Evolutionary conservation across 768 basidiomycete species (phyloP).

Genomic region (Mycena leptocephala): DNA sequence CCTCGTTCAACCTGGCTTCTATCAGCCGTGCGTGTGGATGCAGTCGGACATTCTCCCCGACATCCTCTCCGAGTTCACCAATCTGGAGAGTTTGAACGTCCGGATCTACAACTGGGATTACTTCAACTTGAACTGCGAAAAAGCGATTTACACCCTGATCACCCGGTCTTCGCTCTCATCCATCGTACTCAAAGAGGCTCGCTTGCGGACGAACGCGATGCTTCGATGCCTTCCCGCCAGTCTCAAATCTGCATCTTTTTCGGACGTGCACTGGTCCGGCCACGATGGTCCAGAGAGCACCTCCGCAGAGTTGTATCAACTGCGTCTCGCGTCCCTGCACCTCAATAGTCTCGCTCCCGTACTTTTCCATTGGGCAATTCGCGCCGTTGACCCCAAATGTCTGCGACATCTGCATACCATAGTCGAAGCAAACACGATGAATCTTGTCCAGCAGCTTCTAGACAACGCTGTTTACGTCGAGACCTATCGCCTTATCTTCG

Average conservation of each 20-base stretch:
- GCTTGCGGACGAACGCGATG: not conserved
- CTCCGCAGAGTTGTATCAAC: not conserved
- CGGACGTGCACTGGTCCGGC: not conserved
- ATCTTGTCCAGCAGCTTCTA: not conserved
- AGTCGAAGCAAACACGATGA: not conserved
- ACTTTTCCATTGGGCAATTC: not conserved
- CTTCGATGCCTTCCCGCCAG: conserved; percentile 20
- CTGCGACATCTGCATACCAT: conserved; percentile 11
- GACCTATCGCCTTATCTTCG: not conserved
- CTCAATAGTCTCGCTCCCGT: not conserved
- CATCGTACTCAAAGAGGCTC: conserved; percentile 10
- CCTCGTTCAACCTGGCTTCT: conserved; percentile 8
- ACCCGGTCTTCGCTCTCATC: conserved; percentile 9
- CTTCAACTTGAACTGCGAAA: conserved; percentile 1
- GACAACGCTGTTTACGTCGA: conserved; percentile 5
- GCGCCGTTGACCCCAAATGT: conserved; percentile 5
- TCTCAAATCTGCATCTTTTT: conserved; percentile 14
- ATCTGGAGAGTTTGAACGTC: not conserved
- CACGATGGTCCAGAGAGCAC: not conserved
- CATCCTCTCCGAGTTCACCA: conserved; percentile 1
- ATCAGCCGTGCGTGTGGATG: conserved; percentile 21
- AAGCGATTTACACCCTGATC: conserved; percentile 20
- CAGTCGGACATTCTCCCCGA: conserved; percentile 13
- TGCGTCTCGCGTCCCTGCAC: conserved; percentile 16
- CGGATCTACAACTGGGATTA: conserved; percentile 15